Evolutionary conservation across 2,329 filamentous ascomycete species (phyloP).

Genomic region (Beauveria pseudobassiana): DNA sequence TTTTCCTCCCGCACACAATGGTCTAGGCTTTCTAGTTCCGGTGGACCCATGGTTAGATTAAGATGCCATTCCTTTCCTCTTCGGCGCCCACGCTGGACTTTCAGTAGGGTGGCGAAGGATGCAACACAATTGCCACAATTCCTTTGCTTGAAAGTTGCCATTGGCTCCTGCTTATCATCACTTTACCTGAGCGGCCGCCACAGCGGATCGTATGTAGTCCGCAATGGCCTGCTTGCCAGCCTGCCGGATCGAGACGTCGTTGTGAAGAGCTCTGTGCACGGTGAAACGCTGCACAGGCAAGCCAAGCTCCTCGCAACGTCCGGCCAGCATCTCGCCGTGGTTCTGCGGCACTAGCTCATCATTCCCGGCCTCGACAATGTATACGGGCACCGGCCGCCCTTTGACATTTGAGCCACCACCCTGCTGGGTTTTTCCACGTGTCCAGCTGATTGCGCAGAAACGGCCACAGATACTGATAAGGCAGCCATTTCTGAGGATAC

Average conservation of each 20-base stretch:
- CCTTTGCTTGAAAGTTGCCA: not conserved
- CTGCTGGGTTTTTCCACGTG: conserved; percentile 44
- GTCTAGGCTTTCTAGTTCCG: conserved; percentile 1
- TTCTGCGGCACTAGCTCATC: conserved; percentile 51
- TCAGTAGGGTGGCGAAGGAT: not conserved
- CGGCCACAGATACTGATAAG: conserved; percentile 66
- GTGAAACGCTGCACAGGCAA: conserved; percentile 37
- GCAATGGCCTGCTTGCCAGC: conserved; percentile 39
- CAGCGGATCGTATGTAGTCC: conserved; percentile 29
- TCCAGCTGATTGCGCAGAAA: conserved; percentile 62
- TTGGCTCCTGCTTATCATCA: not conserved
- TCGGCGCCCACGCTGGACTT: not conserved
- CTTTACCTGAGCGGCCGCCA: conserved; percentile 7
- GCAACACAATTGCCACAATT: not conserved
- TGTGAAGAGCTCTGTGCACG: conserved; percentile 47
- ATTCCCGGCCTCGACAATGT: conserved; percentile 48
- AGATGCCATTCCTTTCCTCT: not conserved
- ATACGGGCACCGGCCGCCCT: conserved; percentile 27
- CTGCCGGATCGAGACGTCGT: conserved; percentile 42
- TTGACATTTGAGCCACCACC: conserved; percentile 27
- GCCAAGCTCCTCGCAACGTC: conserved; percentile 39
- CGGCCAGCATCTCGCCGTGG: conserved; percentile 39
- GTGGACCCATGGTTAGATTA: not conserved
- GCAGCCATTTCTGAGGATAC: conserved; percentile 74
- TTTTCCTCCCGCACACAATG: conserved; percentile 3